Conservation (phyloP, 768 basidiomycete species). For the Mycena venus region DNA sequence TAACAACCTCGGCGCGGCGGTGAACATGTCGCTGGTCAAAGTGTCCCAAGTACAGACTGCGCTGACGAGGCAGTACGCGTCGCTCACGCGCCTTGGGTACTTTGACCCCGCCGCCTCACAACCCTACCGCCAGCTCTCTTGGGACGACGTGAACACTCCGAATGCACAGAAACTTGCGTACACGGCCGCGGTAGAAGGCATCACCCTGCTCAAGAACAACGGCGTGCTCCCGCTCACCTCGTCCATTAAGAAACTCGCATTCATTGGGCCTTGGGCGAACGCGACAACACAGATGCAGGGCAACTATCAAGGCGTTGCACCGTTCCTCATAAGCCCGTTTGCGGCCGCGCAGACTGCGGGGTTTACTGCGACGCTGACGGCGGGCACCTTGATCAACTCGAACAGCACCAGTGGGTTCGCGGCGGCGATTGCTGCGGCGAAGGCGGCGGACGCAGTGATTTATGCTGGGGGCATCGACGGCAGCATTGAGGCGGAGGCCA, state of each 20-base stretch:
- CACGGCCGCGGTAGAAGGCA: slow-evolving; percentile 65
- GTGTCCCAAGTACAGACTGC: slow-evolving; percentile 58
- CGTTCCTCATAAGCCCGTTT: slow-evolving; percentile 68
- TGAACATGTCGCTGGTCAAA: slow-evolving; percentile 61
- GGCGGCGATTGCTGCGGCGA: slow-evolving; percentile 64
- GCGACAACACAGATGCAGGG: slow-evolving; percentile 71
- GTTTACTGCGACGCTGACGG: slow-evolving; percentile 57
- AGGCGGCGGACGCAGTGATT: slow-evolving; percentile 62
- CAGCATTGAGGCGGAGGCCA: slow-evolving; percentile 60
- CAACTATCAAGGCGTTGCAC: slow-evolving; percentile 68
- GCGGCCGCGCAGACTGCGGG: slow-evolving; percentile 63
- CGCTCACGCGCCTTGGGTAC: slow-evolving; percentile 69
- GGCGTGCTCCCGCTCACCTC: slow-evolving; percentile 66
- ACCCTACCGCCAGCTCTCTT: slow-evolving; percentile 64
- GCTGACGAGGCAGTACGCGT: slow-evolving; percentile 62
- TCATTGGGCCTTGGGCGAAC: slow-evolving; percentile 73
- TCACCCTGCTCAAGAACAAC: slow-evolving; percentile 76
- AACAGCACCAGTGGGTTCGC: slow-evolving; percentile 60
- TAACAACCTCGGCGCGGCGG: slow-evolving; percentile 59
- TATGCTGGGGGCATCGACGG: slow-evolving; percentile 70
- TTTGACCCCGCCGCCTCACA: slow-evolving; percentile 66
- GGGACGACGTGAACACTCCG: slow-evolving; percentile 63
- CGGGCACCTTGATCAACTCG: slow-evolving; percentile 57
- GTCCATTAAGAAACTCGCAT: slow-evolving; percentile 62
- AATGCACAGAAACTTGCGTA: slow-evolving; percentile 62